Conservation (phyloP, 345 rosid genomes). For the Citrus mangshanensis region DNA sequence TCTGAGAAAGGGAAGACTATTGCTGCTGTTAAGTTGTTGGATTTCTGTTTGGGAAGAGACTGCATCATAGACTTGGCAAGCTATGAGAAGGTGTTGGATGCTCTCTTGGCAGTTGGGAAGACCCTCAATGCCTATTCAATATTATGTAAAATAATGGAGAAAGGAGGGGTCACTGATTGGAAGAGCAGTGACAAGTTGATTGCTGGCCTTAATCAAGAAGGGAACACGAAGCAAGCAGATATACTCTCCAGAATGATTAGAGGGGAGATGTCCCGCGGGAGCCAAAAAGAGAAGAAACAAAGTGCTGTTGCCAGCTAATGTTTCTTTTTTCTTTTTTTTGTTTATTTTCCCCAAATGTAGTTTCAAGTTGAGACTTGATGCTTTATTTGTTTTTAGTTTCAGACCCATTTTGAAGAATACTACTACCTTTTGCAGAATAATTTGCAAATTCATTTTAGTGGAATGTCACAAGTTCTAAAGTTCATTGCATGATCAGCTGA, state of each 20-base stretch:
- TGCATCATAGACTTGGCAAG: slow-evolving; percentile 50
- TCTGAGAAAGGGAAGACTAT: slow-evolving; percentile 84
- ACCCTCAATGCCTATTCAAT: slow-evolving; percentile 86
- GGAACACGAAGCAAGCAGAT: slow-evolving; percentile 89
- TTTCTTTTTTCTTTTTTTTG: neutral
- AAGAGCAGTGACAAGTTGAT: slow-evolving; percentile 67
- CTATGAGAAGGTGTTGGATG: slow-evolving; percentile 81
- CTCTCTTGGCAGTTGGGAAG: slow-evolving; percentile 77
- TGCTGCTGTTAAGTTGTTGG: slow-evolving; percentile 75
- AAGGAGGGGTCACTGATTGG: slow-evolving; percentile 68
- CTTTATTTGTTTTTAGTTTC: neutral
- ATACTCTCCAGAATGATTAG: slow-evolving; percentile 70
- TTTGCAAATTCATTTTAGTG: neutral
- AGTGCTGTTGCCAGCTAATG: slow-evolving; percentile 15
- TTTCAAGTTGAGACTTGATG: neutral
- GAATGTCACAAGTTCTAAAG: neutral
- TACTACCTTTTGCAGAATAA: neutral
- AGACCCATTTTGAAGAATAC: neutral
- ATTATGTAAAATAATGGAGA: slow-evolving; percentile 74
- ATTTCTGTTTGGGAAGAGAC: slow-evolving; percentile 72
- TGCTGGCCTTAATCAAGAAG: slow-evolving; percentile 72
- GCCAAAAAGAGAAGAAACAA: slow-evolving; percentile 41
- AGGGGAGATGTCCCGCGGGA: slow-evolving; percentile 28
- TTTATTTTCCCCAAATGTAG: neutral
- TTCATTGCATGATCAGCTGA: neutral